Percentiles rank a stretch among this genome's conserved stretches.
These are phyloP conservation scores for Tetrastigma voinierianum DNA, from an alignment of 164 flowering plant species.

Conservation along the genomic window DNA sequence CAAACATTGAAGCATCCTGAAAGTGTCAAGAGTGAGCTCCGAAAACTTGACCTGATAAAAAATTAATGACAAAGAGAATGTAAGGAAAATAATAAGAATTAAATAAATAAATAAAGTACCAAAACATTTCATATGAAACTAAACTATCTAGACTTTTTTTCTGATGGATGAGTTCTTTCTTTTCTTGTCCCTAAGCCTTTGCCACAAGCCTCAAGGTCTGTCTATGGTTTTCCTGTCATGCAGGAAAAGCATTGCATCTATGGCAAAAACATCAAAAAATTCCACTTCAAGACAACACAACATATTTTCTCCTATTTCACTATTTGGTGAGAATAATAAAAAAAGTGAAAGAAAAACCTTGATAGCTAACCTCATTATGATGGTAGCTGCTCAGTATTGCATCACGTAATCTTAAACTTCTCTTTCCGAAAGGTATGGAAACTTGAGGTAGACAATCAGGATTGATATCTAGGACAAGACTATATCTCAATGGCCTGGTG, in stretches of 20 bases:
- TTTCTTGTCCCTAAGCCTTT: no score
- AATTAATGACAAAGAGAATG: neutral
- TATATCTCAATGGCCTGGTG: constrained; percentile 81
- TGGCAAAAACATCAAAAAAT: no score
- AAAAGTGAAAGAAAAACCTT: neutral
- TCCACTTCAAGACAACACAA: no score
- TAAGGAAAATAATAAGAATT: neutral
- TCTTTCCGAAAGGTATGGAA: constrained; percentile 31
- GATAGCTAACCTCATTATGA: constrained; percentile 69
- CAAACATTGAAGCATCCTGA: constrained; percentile 89
- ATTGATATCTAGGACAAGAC: constrained; percentile 65
- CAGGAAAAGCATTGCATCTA: no score
- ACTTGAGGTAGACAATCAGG: constrained; percentile 53
- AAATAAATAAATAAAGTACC: neutral
- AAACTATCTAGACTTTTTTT: no score
- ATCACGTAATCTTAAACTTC: constrained; percentile 59
- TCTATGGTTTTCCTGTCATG: no score
- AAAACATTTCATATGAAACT: neutral
- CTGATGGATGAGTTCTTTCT: no score
- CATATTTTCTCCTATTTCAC: no score
- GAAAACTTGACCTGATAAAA: constrained; percentile 76
- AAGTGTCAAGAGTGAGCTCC: constrained; percentile 79
- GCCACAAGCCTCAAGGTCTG: no score
- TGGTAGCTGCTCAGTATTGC: constrained; percentile 85
- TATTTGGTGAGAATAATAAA: no score